These are phyloP conservation scores for Rugonectria rugulosa DNA, from an alignment of 2,329 filamentous ascomycete genomes.

Conservation along the genomic window DNA sequence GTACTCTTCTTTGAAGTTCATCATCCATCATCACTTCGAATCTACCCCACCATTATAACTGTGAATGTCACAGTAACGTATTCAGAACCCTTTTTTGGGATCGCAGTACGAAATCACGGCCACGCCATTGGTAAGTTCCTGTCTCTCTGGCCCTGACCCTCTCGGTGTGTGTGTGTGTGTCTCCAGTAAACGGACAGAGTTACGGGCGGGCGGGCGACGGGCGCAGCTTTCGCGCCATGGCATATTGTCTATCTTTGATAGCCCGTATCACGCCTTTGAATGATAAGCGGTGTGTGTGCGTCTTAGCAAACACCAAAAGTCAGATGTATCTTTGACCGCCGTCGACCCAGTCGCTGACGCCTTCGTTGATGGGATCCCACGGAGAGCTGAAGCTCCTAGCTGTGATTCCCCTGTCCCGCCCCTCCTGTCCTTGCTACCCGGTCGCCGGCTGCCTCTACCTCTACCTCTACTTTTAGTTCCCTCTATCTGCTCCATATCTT, in stretches of 20 bases:
- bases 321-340: slow-evolving; percentile 10
- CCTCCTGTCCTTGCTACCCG: slow-evolving; percentile 11
- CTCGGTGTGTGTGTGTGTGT: background rate
- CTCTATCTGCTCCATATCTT: too few species aligned
- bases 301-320: slow-evolving; percentile 14
- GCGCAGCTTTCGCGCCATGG: slow-evolving; percentile 32
- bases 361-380: background rate
- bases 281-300: slow-evolving; percentile 16
- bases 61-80: slow-evolving; percentile 21
- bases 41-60: background rate
- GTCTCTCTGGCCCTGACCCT: slow-evolving; percentile 20
- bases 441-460: slow-evolving; percentile 5
- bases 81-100: slow-evolving; percentile 14
- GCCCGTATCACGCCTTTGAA: slow-evolving; percentile 9
- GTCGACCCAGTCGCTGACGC: slow-evolving; percentile 8
- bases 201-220: slow-evolving; percentile 36
- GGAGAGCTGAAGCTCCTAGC: slow-evolving; percentile 16
- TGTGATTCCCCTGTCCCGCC: slow-evolving; percentile 20
- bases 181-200: background rate
- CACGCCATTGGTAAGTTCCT: slow-evolving; percentile 37
- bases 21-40: slow-evolving; percentile 2
- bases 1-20: background rate
- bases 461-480: background rate
- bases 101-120: slow-evolving; percentile 31
- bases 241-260: slow-evolving; percentile 27